Conservation (phyloP, 768 basidiomycete genomes). For the Amanita molliuscula region DNA sequence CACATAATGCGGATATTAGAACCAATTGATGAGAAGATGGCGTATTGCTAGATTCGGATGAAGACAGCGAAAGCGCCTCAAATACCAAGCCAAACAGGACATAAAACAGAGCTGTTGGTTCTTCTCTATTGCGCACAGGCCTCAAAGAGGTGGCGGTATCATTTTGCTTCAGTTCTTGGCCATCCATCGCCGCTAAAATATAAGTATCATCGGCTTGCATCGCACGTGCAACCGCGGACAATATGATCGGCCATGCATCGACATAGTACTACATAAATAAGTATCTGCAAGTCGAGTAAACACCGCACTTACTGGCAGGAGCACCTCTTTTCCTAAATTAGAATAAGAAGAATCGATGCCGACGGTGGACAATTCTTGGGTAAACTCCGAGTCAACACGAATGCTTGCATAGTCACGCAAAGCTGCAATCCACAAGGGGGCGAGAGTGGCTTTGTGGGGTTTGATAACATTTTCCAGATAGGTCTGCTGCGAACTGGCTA, state of each 20-base stretch:
- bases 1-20: slow-evolving; percentile 56
- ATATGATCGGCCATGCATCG: slow-evolving; percentile 69
- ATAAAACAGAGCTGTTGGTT: slow-evolving; percentile 79
- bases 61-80: slow-evolving; percentile 67
- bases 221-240: slow-evolving; percentile 75
- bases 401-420: slow-evolving; percentile 91
- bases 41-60: slow-evolving; percentile 42
- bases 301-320: slow-evolving; percentile 64
- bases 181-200: slow-evolving; percentile 77
- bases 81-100: slow-evolving; percentile 90
- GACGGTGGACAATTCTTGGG: slow-evolving; percentile 64
- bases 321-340: slow-evolving; percentile 81
- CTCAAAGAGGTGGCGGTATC: slow-evolving; percentile 14
- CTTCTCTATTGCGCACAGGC: slow-evolving; percentile 25
- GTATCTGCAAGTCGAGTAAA: background rate
- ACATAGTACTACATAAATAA: slow-evolving; percentile 66
- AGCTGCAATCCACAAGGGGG: slow-evolving; percentile 79
- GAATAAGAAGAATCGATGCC: slow-evolving; percentile 77
- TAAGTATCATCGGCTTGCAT: slow-evolving; percentile 63
- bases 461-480: slow-evolving; percentile 78
- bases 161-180: slow-evolving; percentile 34
- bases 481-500: slow-evolving; percentile 59
- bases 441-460: slow-evolving; percentile 66
- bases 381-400: slow-evolving; percentile 78
- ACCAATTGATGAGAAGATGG: slow-evolving; percentile 32